A percentile compares a stretch with the other conserved stretches of the same genome.
Evolutionary conservation across 1,284 basidiomycete species (phyloP).

Genomic region (Naganishia sp.): DNA sequence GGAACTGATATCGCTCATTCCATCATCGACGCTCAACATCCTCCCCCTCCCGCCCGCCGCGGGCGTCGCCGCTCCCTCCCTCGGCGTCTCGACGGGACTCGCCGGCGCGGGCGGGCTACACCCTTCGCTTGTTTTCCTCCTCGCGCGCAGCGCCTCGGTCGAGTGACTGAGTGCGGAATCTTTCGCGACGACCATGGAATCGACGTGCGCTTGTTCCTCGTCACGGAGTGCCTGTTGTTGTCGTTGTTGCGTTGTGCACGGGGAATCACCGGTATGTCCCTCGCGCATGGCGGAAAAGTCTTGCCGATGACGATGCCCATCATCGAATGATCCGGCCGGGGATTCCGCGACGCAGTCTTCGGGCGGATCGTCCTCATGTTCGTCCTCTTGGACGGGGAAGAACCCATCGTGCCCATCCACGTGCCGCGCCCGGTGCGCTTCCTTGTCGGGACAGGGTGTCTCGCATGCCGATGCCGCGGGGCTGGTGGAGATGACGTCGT

Average conservation of each 20-base stretch:
- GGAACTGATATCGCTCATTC: slow-evolving; percentile 4
- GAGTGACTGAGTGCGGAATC: slow-evolving; percentile 9
- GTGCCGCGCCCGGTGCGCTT: background rate
- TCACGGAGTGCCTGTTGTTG: background rate
- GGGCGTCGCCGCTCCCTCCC: background rate
- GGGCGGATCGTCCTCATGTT: background rate
- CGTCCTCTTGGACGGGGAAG: background rate
- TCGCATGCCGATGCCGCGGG: slow-evolving; percentile 14
- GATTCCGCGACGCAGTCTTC: background rate
- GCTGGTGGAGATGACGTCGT: slow-evolving; percentile 1
- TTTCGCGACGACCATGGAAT: slow-evolving; percentile 10
- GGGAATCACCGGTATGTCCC: background rate
- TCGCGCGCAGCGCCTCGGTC: background rate
- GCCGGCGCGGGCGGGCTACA: background rate
- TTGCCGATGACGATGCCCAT: background rate
- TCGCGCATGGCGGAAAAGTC: background rate
- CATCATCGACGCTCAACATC: slow-evolving; percentile 17
- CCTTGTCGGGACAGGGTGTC: slow-evolving; percentile 5
- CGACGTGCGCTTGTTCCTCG: slow-evolving; percentile 10
- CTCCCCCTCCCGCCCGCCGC: slow-evolving; percentile 3
- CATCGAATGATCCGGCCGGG: background rate
- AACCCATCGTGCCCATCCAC: background rate
- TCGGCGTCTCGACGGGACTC: background rate
- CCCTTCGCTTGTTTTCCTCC: slow-evolving; percentile 13
- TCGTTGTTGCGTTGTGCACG: background rate